Conservation (phyloP, 306 rosid genomes). For the Acacia crassicarpa region DNA sequence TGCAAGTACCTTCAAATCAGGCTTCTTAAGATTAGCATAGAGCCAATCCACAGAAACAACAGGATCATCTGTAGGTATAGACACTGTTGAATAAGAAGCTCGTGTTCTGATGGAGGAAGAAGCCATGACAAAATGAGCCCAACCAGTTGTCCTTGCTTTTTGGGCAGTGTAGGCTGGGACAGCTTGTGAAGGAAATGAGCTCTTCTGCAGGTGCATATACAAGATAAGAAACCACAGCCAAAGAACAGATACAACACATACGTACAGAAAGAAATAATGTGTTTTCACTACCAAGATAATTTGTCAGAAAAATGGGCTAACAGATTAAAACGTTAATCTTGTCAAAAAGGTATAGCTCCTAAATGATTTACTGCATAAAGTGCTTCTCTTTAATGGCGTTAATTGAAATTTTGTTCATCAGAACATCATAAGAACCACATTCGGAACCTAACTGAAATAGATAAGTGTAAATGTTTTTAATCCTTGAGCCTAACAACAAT, state of each 20-base stretch:
- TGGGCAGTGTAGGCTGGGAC: slow-evolving; percentile 38
- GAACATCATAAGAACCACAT: not conserved
- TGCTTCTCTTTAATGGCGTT: not conserved
- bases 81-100: slow-evolving; percentile 59
- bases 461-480: not conserved
- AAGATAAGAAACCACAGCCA: slow-evolving; percentile 9
- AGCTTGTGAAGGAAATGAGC: slow-evolving; percentile 34
- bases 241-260: not conserved
- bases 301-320: not conserved
- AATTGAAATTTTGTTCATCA: not conserved
- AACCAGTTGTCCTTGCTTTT: slow-evolving; percentile 36
- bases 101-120: slow-evolving; percentile 55
- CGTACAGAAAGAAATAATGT: not conserved
- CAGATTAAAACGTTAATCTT: not conserved
- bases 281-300: not conserved
- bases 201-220: slow-evolving; percentile 51
- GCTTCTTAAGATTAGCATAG: slow-evolving; percentile 73
- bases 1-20: slow-evolving; percentile 72
- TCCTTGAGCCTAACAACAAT: not conserved
- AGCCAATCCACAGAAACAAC: slow-evolving; percentile 96
- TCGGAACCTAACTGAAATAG: not conserved
- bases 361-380: not conserved
- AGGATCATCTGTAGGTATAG: slow-evolving; percentile 66
- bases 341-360: not conserved
- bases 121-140: slow-evolving; percentile 57